These are phyloP conservation scores for Coemansia sp. DNA, from an alignment of 192 early-diverging fungal genomes.

Conservation along the genomic window DNA sequence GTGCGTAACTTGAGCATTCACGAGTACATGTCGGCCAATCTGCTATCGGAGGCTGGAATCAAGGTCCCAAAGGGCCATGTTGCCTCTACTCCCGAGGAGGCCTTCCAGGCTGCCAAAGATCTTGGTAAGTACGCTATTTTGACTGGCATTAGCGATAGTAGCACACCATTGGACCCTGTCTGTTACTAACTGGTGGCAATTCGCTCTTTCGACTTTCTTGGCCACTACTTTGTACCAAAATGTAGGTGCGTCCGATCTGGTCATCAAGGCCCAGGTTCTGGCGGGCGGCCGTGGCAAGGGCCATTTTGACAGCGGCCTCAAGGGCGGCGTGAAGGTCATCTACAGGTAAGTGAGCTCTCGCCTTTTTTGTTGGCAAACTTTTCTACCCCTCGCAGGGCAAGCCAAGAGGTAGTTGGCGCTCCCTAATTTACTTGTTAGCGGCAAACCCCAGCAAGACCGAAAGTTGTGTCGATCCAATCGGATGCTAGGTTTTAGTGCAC, in stretches of 20 bases:
- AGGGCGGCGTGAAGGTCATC: conserved; percentile 94
- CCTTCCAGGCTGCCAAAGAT: conserved; percentile 79
- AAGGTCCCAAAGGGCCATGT: conserved; percentile 87
- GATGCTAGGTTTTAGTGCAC: not conserved
- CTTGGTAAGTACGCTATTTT: conserved; percentile 60
- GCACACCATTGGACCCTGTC: not conserved
- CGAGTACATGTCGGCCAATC: conserved; percentile 94
- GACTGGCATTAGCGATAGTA: not conserved
- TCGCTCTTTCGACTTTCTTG: not conserved
- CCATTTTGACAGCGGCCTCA: conserved; percentile 90
- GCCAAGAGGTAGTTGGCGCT: not conserved
- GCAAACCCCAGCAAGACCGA: not conserved
- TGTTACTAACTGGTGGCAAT: not conserved
- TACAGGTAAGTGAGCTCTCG: conserved; percentile 72
- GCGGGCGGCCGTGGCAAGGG: conserved; percentile 99
- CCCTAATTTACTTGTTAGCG: not conserved
- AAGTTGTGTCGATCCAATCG: conserved; percentile 6
- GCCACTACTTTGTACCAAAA: not conserved
- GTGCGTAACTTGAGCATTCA: conserved; percentile 95
- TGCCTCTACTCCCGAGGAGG: conserved; percentile 85
- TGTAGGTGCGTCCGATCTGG: conserved; percentile 66
- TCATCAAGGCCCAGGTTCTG: conserved; percentile 89
- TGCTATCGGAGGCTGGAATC: conserved; percentile 89
- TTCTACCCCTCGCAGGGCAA: not conserved
- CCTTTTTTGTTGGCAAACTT: not conserved